Percentiles rank a stretch among this genome's conserved stretches.
Evolutionary conservation across 2,329 filamentous ascomycete genomes (phyloP).

Genomic region (Fusarium sp.): DNA sequence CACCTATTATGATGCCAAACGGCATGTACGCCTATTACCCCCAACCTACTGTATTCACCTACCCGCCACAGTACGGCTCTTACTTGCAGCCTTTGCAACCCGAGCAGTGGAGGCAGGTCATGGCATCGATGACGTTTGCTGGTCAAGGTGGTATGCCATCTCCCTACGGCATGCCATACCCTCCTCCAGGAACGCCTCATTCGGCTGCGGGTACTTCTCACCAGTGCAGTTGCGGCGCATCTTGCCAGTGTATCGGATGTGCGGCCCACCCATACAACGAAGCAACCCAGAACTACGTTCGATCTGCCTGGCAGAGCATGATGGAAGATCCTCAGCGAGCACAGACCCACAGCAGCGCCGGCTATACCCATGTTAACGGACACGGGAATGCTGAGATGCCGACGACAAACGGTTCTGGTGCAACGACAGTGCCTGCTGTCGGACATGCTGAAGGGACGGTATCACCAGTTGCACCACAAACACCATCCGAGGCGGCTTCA

Average conservation of each 20-base stretch:
- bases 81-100: slow-evolving; percentile 65
- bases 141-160: slow-evolving; percentile 46
- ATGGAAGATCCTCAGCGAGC: slow-evolving; percentile 45
- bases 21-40: slow-evolving; percentile 54
- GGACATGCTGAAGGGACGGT: slow-evolving; percentile 42
- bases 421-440: slow-evolving; percentile 19
- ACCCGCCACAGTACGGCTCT: slow-evolving; percentile 65
- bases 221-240: slow-evolving; percentile 71
- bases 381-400: slow-evolving; percentile 35
- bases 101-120: slow-evolving; percentile 62
- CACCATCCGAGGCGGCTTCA: slow-evolving; percentile 60
- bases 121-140: slow-evolving; percentile 53
- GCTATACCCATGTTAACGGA: slow-evolving; percentile 39
- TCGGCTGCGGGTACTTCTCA: slow-evolving; percentile 48
- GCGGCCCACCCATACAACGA: slow-evolving; percentile 75
- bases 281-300: slow-evolving; percentile 65
- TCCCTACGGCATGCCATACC: slow-evolving; percentile 42
- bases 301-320: slow-evolving; percentile 59
- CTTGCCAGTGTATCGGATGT: slow-evolving; percentile 75
- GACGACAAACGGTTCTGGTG: slow-evolving; percentile 33
- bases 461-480: slow-evolving; percentile 55
- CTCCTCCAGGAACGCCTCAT: slow-evolving; percentile 25
- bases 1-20: slow-evolving; percentile 50
- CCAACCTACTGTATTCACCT: slow-evolving; percentile 61
- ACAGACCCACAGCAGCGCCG: slow-evolving; percentile 33